Evolutionary conservation across 371 early-diverging fungal species (phyloP).

Genomic region (Mortierella sp.): DNA sequence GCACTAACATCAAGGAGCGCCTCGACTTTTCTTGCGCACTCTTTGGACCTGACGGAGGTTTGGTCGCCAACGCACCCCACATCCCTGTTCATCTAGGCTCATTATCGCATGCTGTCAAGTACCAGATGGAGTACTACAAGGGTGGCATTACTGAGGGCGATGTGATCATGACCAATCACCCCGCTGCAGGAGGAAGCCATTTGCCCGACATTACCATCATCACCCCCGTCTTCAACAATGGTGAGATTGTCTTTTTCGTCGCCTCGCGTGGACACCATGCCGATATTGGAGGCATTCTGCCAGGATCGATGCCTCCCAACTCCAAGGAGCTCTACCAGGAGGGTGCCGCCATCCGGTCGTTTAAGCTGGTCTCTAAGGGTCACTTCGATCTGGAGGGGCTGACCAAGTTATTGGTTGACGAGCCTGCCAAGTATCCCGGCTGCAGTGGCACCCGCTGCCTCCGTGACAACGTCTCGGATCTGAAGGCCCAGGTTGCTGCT

Average conservation of each 20-base stretch:
- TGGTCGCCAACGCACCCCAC: constrained; percentile 95
- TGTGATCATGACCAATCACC: constrained; percentile 96
- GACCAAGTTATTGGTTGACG: constrained; percentile 76
- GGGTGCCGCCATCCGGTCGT: constrained; percentile 92
- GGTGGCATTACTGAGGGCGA: constrained; percentile 85
- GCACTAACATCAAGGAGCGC: constrained; percentile 98
- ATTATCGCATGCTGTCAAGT: constrained; percentile 93
- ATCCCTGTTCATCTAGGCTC: constrained; percentile 97
- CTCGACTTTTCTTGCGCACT: constrained; percentile 97
- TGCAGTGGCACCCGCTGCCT: constrained; percentile 91
- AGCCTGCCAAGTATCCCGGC: constrained; percentile 88
- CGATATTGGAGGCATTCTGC: constrained; percentile 93
- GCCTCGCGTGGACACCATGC: constrained; percentile 98
- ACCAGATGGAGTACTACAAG: constrained; percentile 84
- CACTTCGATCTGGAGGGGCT: constrained; percentile 86
- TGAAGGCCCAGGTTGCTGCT: constrained; percentile 96
- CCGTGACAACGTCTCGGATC: constrained; percentile 91
- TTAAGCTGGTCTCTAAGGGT: constrained; percentile 88
- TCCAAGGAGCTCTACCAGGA: constrained; percentile 94
- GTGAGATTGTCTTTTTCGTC: constrained; percentile 92
- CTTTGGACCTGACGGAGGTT: constrained; percentile 93
- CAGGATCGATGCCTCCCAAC: constrained; percentile 86
- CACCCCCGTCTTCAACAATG: constrained; percentile 93
- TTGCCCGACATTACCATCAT: constrained; percentile 97
- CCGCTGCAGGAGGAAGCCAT: constrained; percentile 96